phyloP scores from a whole-genome alignment of 1,284 basidiomycete genomes.

The Peniophora sp. region DNA sequence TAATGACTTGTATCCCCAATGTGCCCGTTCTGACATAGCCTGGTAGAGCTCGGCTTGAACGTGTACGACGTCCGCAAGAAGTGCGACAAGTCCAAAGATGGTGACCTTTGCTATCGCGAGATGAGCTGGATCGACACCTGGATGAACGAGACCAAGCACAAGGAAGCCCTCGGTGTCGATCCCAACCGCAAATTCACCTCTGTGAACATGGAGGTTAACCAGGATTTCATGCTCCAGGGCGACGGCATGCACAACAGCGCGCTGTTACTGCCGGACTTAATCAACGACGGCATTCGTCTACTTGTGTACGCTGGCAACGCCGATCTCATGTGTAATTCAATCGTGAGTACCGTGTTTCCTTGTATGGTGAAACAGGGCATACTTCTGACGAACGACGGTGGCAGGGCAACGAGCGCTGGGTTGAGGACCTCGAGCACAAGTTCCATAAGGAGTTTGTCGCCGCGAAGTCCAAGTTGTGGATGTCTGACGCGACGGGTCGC shows the following conservation, averaged over 20 bases:
- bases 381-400: slow-evolving; percentile 1
- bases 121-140: slow-evolving; percentile 77
- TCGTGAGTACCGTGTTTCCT: slow-evolving; percentile 33
- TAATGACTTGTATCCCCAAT: no score
- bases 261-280: slow-evolving; percentile 62
- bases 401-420: slow-evolving; percentile 69
- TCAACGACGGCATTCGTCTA: slow-evolving; percentile 70
- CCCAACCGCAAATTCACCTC: slow-evolving; percentile 46
- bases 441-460: slow-evolving; percentile 57
- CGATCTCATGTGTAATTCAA: slow-evolving; percentile 73
- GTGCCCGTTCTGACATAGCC: background rate
- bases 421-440: slow-evolving; percentile 49
- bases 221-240: slow-evolving; percentile 64
- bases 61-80: slow-evolving; percentile 80
- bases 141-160: slow-evolving; percentile 66
- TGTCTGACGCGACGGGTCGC: slow-evolving; percentile 27
- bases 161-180: slow-evolving; percentile 70
- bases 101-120: slow-evolving; percentile 68
- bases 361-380: slow-evolving; percentile 12
- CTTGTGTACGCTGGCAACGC: slow-evolving; percentile 82
- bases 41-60: slow-evolving; percentile 54
- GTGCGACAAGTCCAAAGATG: slow-evolving; percentile 67
- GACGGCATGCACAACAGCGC: slow-evolving; percentile 78
- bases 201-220: slow-evolving; percentile 60
- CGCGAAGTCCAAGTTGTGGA: slow-evolving; percentile 38